These are phyloP conservation scores for Acmispon strigosus DNA, from an alignment of 306 rosid genomes.

Conservation along the genomic window DNA sequence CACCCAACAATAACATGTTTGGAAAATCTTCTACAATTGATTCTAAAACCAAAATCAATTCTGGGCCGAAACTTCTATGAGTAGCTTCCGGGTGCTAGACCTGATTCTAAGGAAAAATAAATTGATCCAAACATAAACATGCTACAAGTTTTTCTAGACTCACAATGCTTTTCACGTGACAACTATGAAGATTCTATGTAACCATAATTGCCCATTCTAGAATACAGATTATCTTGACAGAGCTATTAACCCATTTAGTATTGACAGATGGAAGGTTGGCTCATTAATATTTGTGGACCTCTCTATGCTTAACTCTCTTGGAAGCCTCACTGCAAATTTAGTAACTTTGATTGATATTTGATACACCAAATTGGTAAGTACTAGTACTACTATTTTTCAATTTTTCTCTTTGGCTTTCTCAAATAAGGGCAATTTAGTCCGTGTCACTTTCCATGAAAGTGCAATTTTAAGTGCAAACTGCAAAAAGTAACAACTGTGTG, in stretches of 20 bases:
- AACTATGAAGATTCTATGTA: not conserved
- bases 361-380: not conserved
- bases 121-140: too few relatives aligned
- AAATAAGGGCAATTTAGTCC: conserved; percentile 22
- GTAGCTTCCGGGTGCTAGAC: too few relatives aligned
- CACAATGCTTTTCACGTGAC: not conserved
- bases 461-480: not conserved
- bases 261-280: not conserved
- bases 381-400: not conserved
- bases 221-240: not conserved
- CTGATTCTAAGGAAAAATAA: too few relatives aligned
- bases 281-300: not conserved
- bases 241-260: not conserved
- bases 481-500: not conserved
- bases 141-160: not conserved
- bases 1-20: not conserved
- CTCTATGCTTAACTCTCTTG: not conserved
- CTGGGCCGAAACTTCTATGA: too few relatives aligned
- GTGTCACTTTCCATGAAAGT: not conserved
- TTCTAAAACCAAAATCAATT: too few relatives aligned
- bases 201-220: not conserved
- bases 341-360: not conserved
- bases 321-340: not conserved
- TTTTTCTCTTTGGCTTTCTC: not conserved
- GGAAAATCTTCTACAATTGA: too few relatives aligned